Percentiles rank a stretch among this genome's conserved stretches.
Evolutionary conservation across 805 yeast species (phyloP).

Genomic region (Middelhovenomyces tepae): DNA sequence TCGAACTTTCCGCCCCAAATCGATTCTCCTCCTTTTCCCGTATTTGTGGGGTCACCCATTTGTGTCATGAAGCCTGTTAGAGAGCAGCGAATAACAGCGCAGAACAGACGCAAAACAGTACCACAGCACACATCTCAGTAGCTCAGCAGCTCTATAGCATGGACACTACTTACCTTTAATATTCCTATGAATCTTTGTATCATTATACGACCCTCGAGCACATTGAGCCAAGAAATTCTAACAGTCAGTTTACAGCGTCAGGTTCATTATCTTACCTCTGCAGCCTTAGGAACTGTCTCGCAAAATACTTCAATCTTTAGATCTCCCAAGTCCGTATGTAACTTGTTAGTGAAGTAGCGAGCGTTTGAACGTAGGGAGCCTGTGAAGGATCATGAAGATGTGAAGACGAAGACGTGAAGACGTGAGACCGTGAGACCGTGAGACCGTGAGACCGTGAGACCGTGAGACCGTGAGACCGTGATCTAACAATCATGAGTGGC

Average conservation of each 20-base stretch:
- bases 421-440: no score
- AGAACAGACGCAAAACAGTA: no score
- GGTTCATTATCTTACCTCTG: slow-evolving; percentile 25
- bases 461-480: no score
- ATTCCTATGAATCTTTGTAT: slow-evolving; percentile 26
- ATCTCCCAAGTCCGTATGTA: slow-evolving; percentile 33
- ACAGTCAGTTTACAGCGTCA: slow-evolving; percentile 4
- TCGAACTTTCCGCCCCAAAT: slow-evolving; percentile 24
- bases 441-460: no score
- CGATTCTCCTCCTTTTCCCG: slow-evolving; percentile 25
- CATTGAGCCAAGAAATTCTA: slow-evolving; percentile 39
- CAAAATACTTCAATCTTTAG: slow-evolving; percentile 33
- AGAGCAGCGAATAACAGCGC: no score
- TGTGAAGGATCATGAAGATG: no score
- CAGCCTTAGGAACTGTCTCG: slow-evolving; percentile 31
- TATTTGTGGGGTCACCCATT: slow-evolving; percentile 31
- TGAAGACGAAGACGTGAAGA: no score
- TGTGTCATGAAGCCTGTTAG: slow-evolving; percentile 49
- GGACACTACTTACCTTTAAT: slow-evolving; percentile 36
- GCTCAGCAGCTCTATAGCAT: no score
- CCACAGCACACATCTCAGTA: no score
- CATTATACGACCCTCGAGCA: slow-evolving; percentile 34
- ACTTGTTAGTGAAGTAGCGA: slow-evolving; percentile 20
- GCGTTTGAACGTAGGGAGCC: no score
- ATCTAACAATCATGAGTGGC: no score